Evolutionary conservation across 1,139 yeast genomes (phyloP).

Genomic region (Maudiozyma humilis): DNA sequence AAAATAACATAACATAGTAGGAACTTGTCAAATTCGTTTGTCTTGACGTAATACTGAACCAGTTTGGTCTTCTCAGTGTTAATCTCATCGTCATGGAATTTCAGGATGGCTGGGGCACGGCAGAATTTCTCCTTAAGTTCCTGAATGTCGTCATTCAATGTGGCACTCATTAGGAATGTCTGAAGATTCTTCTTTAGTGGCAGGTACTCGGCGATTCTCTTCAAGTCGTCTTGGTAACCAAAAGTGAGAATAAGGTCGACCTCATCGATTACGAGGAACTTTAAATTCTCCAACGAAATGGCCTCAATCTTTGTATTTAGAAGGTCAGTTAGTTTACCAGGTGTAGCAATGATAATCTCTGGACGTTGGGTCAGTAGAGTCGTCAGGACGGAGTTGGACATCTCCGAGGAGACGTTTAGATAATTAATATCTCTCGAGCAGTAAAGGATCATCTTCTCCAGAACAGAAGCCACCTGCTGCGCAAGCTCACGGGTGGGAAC

Average conservation of each 20-base stretch:
- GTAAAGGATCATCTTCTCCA: conserved; percentile 59
- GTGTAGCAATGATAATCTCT: conserved; percentile 79
- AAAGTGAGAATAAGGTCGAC: conserved; percentile 86
- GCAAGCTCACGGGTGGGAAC: conserved; percentile 86
- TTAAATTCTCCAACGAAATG: conserved; percentile 46
- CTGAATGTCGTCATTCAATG: conserved; percentile 79
- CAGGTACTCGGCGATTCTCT: conserved; percentile 51
- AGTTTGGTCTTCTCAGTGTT: conserved; percentile 49
- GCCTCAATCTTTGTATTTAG: conserved; percentile 39
- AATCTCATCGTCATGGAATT: conserved; percentile 59
- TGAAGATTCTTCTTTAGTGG: conserved; percentile 74
- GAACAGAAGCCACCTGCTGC: conserved; percentile 67
- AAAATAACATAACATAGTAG: conserved; percentile 83
- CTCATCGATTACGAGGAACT: conserved; percentile 83
- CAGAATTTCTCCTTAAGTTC: conserved; percentile 70
- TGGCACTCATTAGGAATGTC: conserved; percentile 94
- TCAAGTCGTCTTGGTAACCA: conserved; percentile 83
- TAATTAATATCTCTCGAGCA: conserved; percentile 59
- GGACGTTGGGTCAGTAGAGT: conserved; percentile 69
- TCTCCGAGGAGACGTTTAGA: conserved; percentile 67
- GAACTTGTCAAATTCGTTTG: conserved; percentile 87
- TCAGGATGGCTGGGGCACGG: conserved; percentile 76
- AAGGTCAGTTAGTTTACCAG: conserved; percentile 62
- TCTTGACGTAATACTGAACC: conserved; percentile 77
- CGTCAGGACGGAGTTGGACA: conserved; percentile 63